Evolutionary conservation across 495 filamentous ascomycete species (phyloP).

Genomic region (Wilcoxina mikolae): DNA sequence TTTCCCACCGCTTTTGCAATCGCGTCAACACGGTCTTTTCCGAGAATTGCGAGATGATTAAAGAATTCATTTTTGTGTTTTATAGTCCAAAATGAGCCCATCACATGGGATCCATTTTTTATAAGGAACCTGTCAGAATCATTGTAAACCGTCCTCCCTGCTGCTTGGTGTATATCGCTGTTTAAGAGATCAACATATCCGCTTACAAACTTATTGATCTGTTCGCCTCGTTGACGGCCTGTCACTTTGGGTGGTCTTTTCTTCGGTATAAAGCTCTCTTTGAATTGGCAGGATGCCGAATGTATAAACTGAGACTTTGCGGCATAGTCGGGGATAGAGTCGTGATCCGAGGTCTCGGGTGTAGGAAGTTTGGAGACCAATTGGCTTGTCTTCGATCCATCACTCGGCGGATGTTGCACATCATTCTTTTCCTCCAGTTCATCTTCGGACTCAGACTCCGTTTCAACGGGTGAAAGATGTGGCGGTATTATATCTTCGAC

Average conservation of each 20-base stretch:
- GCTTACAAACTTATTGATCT: conserved; percentile 32
- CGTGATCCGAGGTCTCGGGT: background rate
- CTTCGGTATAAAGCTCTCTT: background rate
- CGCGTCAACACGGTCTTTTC: conserved; percentile 41
- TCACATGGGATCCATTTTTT: conserved; percentile 6
- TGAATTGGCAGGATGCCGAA: background rate
- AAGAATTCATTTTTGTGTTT: conserved; percentile 60
- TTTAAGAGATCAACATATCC: conserved; percentile 49
- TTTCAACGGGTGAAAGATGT: background rate
- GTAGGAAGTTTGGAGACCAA: background rate
- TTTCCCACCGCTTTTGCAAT: conserved; percentile 58
- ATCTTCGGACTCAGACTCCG: background rate
- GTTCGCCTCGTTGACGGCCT: conserved; percentile 9
- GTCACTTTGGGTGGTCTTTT: background rate
- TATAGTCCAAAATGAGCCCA: conserved; percentile 42
- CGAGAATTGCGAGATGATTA: conserved; percentile 44
- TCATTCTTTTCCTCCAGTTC: background rate
- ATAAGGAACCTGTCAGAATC: background rate
- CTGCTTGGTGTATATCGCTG: conserved; percentile 36
- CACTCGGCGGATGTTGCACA: too few species aligned
- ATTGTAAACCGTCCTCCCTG: conserved; percentile 22
- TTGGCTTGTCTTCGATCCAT: too few species aligned
- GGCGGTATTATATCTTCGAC: background rate
- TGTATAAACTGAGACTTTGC: background rate
- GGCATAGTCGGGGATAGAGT: background rate